Evolutionary conservation across 495 filamentous ascomycete genomes (phyloP).

Genomic region (Aspergillus affinis): DNA sequence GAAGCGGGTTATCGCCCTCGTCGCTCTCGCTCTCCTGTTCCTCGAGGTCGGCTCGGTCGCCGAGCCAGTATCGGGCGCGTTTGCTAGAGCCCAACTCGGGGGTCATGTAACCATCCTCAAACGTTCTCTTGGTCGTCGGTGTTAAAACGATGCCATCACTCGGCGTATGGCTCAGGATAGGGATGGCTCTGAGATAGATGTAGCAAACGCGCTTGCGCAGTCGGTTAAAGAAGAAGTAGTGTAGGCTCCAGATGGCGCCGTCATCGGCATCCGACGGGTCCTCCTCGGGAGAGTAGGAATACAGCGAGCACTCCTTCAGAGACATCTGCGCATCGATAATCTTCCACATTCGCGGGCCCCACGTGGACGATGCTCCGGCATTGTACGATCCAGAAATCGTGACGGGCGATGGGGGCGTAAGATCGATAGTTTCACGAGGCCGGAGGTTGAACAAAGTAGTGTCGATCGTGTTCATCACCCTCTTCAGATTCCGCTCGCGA

Average conservation of each 20-base stretch:
- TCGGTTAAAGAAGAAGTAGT: slow-evolving; percentile 98
- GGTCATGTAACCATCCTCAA: slow-evolving; percentile 49
- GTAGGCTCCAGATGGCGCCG: slow-evolving; percentile 87
- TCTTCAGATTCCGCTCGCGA: slow-evolving; percentile 68
- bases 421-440: slow-evolving; percentile 52
- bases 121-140: slow-evolving; percentile 46
- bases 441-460: slow-evolving; percentile 81
- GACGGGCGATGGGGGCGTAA: slow-evolving; percentile 47
- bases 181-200: slow-evolving; percentile 82
- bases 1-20: slow-evolving; percentile 35
- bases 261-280: slow-evolving; percentile 90
- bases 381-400: slow-evolving; percentile 46
- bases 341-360: slow-evolving; percentile 87
- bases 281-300: slow-evolving; percentile 78
- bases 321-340: slow-evolving; percentile 90
- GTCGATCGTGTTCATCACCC: slow-evolving; percentile 82
- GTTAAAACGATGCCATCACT: slow-evolving; percentile 40
- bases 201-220: slow-evolving; percentile 91
- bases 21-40: slow-evolving; percentile 45
- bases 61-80: slow-evolving; percentile 80
- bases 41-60: slow-evolving; percentile 51
- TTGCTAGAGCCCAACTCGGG: slow-evolving; percentile 64
- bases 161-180: slow-evolving; percentile 70
- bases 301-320: slow-evolving; percentile 78
- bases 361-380: slow-evolving; percentile 45